These are phyloP conservation scores for Paragyromitra xinjiangensis DNA, from an alignment of 495 filamentous ascomycete species.

Conservation along the genomic window DNA sequence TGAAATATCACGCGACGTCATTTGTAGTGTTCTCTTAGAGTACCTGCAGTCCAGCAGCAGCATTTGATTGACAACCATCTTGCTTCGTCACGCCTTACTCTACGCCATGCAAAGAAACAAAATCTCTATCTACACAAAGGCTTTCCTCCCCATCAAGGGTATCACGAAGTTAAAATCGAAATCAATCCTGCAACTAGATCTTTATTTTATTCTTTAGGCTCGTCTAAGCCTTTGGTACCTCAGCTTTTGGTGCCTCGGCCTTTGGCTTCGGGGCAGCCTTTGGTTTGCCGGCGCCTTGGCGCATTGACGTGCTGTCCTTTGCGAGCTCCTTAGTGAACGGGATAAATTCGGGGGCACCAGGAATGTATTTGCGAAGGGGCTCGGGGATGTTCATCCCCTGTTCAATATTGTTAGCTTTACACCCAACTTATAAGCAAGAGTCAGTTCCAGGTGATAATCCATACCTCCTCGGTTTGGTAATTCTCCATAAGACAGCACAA, in stretches of 20 bases:
- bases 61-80: constrained; percentile 5
- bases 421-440: not conserved
- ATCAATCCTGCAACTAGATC: not conserved
- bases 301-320: constrained; percentile 73
- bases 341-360: constrained; percentile 85
- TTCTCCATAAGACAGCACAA: constrained; percentile 97
- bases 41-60: constrained; percentile 15
- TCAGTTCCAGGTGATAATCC: not conserved
- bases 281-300: constrained; percentile 62
- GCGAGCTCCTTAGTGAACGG: constrained; percentile 85
- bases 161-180: constrained; percentile 32
- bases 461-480: constrained; percentile 86
- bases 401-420: not conserved
- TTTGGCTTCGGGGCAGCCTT: constrained; percentile 52
- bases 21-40: not conserved
- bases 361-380: constrained; percentile 89
- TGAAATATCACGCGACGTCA: constrained; percentile 31
- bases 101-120: constrained; percentile 26
- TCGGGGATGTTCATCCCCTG: constrained; percentile 87
- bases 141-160: constrained; percentile 14
- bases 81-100: constrained; percentile 1
- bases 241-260: constrained; percentile 16
- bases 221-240: constrained; percentile 1
- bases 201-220: constrained; percentile 14
- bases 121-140: constrained; percentile 40